Evolutionary conservation across 2,329 filamentous ascomycete species (phyloP).

Genomic region (Fusarium subglutinans): DNA sequence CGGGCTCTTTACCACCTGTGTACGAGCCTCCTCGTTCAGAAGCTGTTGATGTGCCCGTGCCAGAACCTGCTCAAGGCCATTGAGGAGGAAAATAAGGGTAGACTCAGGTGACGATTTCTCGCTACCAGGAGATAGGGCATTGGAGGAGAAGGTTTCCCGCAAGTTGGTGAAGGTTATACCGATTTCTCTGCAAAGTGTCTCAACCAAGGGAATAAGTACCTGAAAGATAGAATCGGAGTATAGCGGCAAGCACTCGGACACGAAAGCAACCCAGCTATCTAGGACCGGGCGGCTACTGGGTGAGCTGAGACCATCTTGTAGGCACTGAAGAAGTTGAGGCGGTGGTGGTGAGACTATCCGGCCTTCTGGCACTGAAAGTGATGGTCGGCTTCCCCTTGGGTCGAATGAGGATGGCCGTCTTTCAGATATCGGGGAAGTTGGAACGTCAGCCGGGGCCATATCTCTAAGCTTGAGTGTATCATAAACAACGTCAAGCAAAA

Average conservation of each 20-base stretch:
- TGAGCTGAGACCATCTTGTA: constrained; percentile 83
- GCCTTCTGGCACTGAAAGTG: constrained; percentile 47
- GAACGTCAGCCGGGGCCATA: constrained; percentile 50
- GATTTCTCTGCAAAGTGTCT: constrained; percentile 86
- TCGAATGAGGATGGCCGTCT: constrained; percentile 57
- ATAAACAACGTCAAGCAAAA: constrained; percentile 81
- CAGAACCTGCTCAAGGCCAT: constrained; percentile 89
- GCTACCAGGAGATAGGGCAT: constrained; percentile 23
- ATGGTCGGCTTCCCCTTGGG: constrained; percentile 51
- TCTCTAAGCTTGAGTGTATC: constrained; percentile 75
- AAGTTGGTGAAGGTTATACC: constrained; percentile 76
- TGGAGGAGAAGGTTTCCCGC: constrained; percentile 67
- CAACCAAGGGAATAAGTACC: constrained; percentile 88
- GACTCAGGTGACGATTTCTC: constrained; percentile 66
- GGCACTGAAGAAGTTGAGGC: constrained; percentile 79
- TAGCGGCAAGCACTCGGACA: constrained; percentile 83
- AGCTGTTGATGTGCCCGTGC: constrained; percentile 87
- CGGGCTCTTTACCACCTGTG: constrained; percentile 76
- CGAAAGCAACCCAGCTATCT: constrained; percentile 90
- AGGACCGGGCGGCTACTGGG: constrained; percentile 77
- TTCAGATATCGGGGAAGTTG: constrained; percentile 57
- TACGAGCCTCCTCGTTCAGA: constrained; percentile 76
- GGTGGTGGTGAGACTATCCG: constrained; percentile 61
- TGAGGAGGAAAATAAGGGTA: constrained; percentile 85
- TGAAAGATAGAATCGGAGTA: constrained; percentile 89